Evolutionary conservation across 1,139 yeast genomes (phyloP), one percentile per base, ranked within the genome.

Genomic region (Yarrowia galli): DNA sequence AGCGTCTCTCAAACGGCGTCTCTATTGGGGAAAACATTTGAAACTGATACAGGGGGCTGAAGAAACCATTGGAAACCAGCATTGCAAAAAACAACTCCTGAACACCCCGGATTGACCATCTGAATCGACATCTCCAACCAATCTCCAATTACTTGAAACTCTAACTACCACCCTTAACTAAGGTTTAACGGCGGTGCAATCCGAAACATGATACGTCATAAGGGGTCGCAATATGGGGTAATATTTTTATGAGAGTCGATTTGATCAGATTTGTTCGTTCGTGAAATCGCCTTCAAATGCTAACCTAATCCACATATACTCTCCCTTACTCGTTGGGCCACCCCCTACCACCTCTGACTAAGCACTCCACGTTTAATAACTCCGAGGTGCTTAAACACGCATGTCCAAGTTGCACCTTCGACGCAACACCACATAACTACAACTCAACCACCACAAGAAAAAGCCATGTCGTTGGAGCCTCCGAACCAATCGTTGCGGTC

Each of bases 401-500:
- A 53, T 38, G 28, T 28, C 15, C 35, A 43, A 22, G 40, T 36
- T 36, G 40, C 38, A 13, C 16, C 38, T 13, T 36, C 40, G 6
- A 36, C 40, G 16, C 43, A 42, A n/a, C 58, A 22, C 35, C 32
- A 35, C 35, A 32, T 25, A 22, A 3, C 9, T 20, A 43, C 48
- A n/a, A 7, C 40, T 10, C 6, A 16, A 18, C 18, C 38, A 6
- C 25, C 36, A 13, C 16, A 13, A 28, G 1, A 8, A 40, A n/a
- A n/a, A 5, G 38, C 35, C 20, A 54, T 54, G 61, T 54, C 48
- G 28, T 56, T 35, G 68, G 68, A 63, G 64, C 68, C 32, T 67
- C 72, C 32, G 42, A 67, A 56, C 28, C 76, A 75, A 67, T 76
- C 78, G 56, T 69, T 75, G 70, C 70, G 78, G 53, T 74, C 74